Conservation (phyloP, 495 filamentous ascomycete species). For the Hyaloscypha variabilis region DNA sequence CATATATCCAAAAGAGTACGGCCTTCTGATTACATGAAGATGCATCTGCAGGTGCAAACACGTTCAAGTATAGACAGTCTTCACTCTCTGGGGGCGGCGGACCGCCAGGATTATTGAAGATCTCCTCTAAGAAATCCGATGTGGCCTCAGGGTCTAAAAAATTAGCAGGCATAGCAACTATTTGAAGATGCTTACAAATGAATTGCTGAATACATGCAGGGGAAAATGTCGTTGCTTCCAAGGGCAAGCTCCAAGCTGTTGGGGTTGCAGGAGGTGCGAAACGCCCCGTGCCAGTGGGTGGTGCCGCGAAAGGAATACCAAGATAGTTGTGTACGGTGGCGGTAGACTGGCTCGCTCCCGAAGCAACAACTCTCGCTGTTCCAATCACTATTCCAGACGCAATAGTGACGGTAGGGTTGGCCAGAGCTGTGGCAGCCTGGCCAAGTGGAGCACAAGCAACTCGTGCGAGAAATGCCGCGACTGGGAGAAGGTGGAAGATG, state of each 20-base stretch:
- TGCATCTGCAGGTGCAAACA: constrained; percentile 5
- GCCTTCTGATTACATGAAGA: neutral
- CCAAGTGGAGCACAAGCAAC: too few relatives aligned
- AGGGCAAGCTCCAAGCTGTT: neutral
- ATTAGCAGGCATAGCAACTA: neutral
- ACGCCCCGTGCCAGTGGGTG: neutral
- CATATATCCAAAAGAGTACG: constrained; percentile 17
- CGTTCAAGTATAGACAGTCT: constrained; percentile 13
- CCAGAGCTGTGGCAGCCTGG: too few relatives aligned
- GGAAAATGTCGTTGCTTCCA: neutral
- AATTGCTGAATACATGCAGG: constrained; percentile 9
- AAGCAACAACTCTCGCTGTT: too few relatives aligned
- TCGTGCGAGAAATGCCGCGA: too few relatives aligned
- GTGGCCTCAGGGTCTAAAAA: neutral
- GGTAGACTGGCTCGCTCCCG: too few relatives aligned
- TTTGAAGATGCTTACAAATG: neutral
- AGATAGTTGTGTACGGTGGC: constrained; percentile 10
- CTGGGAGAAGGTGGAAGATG: too few relatives aligned
- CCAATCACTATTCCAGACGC: too few relatives aligned
- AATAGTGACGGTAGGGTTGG: too few relatives aligned
- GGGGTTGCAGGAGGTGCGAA: neutral
- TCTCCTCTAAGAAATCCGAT: neutral
- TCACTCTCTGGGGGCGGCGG: constrained; percentile 2
- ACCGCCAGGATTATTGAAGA: neutral
- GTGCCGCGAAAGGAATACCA: constrained; percentile 4